A percentile compares a stretch with the other conserved stretches of the same genome.
Conservation (phyloP, 345 rosid genomes). For the Eucalyptus sp. region DNA sequence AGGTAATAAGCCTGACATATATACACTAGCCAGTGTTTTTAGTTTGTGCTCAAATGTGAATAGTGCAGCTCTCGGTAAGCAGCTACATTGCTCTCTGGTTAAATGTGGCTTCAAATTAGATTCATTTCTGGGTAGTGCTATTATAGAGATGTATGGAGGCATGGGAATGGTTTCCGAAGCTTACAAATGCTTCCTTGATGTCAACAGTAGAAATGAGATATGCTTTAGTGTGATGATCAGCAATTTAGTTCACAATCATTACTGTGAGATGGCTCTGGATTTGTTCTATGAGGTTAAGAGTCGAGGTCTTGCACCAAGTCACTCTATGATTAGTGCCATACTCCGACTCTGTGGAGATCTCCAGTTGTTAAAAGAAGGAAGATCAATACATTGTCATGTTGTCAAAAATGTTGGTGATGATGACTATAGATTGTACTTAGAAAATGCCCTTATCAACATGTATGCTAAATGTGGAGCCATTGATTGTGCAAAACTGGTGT, state of each 20-base stretch:
- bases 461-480: neutral
- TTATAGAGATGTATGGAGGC: neutral
- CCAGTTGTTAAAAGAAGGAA: neutral
- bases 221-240: neutral
- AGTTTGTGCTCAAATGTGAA: neutral
- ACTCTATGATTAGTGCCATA: neutral
- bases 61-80: neutral
- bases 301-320: neutral
- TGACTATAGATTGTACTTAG: neutral
- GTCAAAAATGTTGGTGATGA: neutral
- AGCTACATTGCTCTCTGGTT: neutral
- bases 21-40: neutral
- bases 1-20: neutral
- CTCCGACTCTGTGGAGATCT: neutral
- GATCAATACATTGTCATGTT: neutral
- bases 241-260: neutral
- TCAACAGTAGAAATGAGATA: neutral
- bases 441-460: slow-evolving; percentile 1
- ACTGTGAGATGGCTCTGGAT: neutral
- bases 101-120: neutral
- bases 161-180: neutral
- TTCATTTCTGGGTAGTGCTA: neutral
- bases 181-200: neutral
- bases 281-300: neutral
- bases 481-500: neutral